Conservation (phyloP, 2,329 filamentous ascomycete genomes). For the Fusarium subtropicale region DNA sequence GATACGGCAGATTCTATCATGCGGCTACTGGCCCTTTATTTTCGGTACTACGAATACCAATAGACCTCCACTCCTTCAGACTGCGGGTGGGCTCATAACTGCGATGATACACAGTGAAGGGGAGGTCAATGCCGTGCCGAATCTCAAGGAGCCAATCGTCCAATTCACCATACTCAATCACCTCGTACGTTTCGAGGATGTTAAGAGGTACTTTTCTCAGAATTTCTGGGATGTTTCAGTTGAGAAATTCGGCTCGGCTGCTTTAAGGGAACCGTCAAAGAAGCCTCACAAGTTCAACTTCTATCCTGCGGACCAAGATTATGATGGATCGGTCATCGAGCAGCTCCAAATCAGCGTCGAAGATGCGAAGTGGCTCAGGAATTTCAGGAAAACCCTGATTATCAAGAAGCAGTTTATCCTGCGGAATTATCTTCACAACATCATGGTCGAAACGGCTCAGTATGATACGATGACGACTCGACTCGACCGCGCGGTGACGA, state of each 20-base stretch:
- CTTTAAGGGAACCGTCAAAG: constrained; percentile 30
- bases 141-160: constrained; percentile 5
- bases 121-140: not conserved
- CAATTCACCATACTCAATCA: constrained; percentile 14
- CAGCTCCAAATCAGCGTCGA: not conserved
- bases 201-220: constrained; percentile 38
- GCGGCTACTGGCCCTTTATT: constrained; percentile 37
- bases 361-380: constrained; percentile 11
- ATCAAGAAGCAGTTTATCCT: constrained; percentile 9
- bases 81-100: constrained; percentile 24
- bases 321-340: not conserved
- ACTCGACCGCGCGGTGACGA: constrained; percentile 13
- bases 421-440: constrained; percentile 28
- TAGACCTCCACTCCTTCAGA: constrained; percentile 28
- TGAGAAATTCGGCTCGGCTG: constrained; percentile 41
- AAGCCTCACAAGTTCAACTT: constrained; percentile 39
- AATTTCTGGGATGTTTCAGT: constrained; percentile 47
- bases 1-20: constrained; percentile 37
- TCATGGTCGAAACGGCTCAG: constrained; percentile 34
- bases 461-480: constrained; percentile 31
- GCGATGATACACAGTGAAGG: constrained; percentile 8
- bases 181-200: constrained; percentile 28
- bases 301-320: constrained; percentile 14
- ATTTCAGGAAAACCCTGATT: not conserved
- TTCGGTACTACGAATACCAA: not conserved